Evolutionary conservation across 2,329 filamentous ascomycete genomes (phyloP).

Genomic region (Colletotrichum tropicale): DNA sequence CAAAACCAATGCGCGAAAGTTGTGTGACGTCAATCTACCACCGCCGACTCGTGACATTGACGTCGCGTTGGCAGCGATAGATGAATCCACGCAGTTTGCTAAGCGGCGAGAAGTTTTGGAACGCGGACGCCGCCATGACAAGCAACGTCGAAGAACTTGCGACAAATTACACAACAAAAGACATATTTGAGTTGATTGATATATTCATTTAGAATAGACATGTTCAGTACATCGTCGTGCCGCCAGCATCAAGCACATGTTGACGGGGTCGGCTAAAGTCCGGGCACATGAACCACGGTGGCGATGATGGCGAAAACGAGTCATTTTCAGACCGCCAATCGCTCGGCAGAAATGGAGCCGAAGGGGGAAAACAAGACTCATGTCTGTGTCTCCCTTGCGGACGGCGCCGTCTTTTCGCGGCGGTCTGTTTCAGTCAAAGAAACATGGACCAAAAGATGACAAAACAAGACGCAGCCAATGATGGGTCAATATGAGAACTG

Average conservation of each 20-base stretch:
- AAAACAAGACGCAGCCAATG: neutral
- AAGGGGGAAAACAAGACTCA: neutral
- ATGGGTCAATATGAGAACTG: neutral
- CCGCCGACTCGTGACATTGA: neutral
- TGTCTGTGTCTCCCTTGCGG: neutral
- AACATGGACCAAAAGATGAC: neutral
- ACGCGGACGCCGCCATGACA: neutral
- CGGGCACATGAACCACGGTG: neutral
- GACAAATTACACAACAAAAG: rapidly evolving
- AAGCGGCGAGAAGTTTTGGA: neutral
- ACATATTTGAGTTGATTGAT: rapidly evolving
- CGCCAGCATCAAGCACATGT: neutral
- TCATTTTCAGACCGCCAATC: neutral
- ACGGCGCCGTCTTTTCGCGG: neutral
- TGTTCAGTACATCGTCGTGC: neutral
- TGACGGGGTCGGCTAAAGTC: neutral
- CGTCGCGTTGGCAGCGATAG: neutral
- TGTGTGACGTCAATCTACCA: neutral
- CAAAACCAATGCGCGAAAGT: neutral
- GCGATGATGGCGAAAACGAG: neutral
- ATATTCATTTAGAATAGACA: neutral
- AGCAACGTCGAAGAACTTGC: neutral
- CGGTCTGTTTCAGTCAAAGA: neutral
- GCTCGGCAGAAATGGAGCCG: neutral
- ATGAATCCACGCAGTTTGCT: neutral